A percentile compares a stretch with the other conserved stretches of the same genome.
Conservation (phyloP, 306 rosid genomes). For the Medicago arabica region DNA sequence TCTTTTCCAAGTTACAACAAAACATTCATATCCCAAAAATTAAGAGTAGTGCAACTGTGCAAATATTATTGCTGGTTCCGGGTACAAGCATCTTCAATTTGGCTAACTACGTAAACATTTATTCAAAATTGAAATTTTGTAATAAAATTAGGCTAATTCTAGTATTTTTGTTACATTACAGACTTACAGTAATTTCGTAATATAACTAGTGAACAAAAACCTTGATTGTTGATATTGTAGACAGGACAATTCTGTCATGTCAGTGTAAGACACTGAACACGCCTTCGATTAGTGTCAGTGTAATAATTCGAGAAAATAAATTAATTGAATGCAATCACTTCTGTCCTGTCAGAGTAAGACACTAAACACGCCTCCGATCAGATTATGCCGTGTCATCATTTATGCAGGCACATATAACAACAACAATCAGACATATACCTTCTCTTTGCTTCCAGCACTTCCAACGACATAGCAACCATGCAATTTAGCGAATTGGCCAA, state of each 20-base stretch:
- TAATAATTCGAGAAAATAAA: background rate
- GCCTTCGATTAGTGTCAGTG: too few relatives aligned
- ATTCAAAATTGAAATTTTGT: background rate
- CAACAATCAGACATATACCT: background rate
- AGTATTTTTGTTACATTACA: background rate
- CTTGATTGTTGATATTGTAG: background rate
- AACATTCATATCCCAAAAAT: too few relatives aligned
- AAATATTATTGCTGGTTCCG: background rate
- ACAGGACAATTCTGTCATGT: too few relatives aligned
- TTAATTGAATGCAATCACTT: background rate
- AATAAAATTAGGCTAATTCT: slow-evolving; percentile 7
- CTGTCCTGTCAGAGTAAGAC: background rate
- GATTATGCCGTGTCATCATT: background rate
- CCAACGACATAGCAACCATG: slow-evolving; percentile 27
- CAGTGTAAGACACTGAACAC: too few relatives aligned
- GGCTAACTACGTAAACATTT: background rate
- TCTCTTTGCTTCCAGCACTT: slow-evolving; percentile 26
- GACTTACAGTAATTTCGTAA: too few relatives aligned
- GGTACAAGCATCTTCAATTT: background rate
- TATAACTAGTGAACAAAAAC: background rate
- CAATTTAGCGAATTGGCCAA: slow-evolving; percentile 21
- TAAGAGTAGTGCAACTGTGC: too few relatives aligned
- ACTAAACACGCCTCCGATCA: background rate
- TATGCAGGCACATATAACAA: slow-evolving; percentile 8
- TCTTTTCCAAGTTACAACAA: background rate